Evolutionary conservation across 2,329 filamentous ascomycete species (phyloP), one percentile per base, ranked within the genome.

Genomic region (Alternaria viburni): DNA sequence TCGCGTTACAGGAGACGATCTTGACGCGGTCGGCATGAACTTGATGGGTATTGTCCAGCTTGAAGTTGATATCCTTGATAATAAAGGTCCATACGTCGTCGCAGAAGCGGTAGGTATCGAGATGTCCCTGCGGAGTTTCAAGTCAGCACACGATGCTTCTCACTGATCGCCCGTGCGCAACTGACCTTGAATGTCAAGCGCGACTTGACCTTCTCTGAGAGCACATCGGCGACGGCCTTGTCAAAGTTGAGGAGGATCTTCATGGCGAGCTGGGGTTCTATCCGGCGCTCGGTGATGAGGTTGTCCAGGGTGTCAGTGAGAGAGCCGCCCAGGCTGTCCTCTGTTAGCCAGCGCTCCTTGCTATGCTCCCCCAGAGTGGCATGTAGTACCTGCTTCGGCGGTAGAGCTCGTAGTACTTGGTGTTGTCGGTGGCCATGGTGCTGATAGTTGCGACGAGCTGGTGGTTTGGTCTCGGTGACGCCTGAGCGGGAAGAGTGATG

Each of bases 81-180:
- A 99, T 88, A 81, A 99, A 99, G 2, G 96, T 99, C 96, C 96
- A 99, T 62, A 99, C 96, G 83, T 99, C 96, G 82, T 99, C 96
- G 84, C 96, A 99, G 87, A 99, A 99, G 72, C 96, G 91, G 85
- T 99, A 99, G 15, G 96, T 98, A 80, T 98, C 94, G 67, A 99
- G 90, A 78, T 96, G 96, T 51, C 96, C 96, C 95, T 97, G 73
- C 45, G 54, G 59, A 44, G 21, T 15, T 45, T 10, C 57, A 56
- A 8, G 63, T 78, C 45, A 76, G 69, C 58, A 54, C 50, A 10
- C 46, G 17, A 59, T 50, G 57, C 54, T 59, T 23, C 36, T 56
- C 57, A 17, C 28, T 9, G 26, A 28, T 59, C 11, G 23, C 41
- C 25, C 46, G 45, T n/a, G 56, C 23, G 43, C 60, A 56, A 68